These are phyloP conservation scores for Saturnispora mendoncae DNA, from an alignment of 805 yeast species.

Conservation along the genomic window DNA sequence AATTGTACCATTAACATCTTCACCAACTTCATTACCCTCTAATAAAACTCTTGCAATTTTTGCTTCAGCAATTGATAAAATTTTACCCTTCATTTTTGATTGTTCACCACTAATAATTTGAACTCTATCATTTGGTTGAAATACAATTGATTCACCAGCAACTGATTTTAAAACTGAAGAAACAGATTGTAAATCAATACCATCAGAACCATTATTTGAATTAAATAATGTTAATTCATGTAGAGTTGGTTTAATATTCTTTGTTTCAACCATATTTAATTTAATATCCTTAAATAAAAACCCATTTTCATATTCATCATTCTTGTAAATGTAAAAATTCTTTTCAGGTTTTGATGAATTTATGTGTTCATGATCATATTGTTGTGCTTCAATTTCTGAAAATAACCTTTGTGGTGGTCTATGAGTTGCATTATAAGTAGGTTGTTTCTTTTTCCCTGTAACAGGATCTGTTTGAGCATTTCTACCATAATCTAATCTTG, in stretches of 20 bases:
- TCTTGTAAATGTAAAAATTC: slow-evolving; percentile 60
- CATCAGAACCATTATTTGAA: slow-evolving; percentile 42
- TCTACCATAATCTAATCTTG: slow-evolving; percentile 86
- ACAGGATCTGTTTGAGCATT: slow-evolving; percentile 25
- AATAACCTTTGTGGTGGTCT: slow-evolving; percentile 84
- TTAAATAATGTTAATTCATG: slow-evolving; percentile 82
- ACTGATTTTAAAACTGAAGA: slow-evolving; percentile 76
- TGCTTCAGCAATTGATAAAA: slow-evolving; percentile 52
- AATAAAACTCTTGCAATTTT: slow-evolving; percentile 44
- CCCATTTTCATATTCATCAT: slow-evolving; percentile 87
- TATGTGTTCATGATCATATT: slow-evolving; percentile 67
- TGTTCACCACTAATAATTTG: slow-evolving; percentile 92
- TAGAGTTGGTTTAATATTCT: slow-evolving; percentile 71
- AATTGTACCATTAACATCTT: slow-evolving; percentile 41
- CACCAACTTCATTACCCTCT: slow-evolving; percentile 45
- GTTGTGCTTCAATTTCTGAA: slow-evolving; percentile 80
- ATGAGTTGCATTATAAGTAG: slow-evolving; percentile 46
- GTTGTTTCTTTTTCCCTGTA: slow-evolving; percentile 30
- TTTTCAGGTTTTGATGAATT: slow-evolving; percentile 53
- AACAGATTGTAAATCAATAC: slow-evolving; percentile 79
- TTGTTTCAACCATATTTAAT: slow-evolving; percentile 70
- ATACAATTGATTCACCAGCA: slow-evolving; percentile 45
- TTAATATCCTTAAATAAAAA: slow-evolving; percentile 80
- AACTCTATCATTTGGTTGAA: slow-evolving; percentile 91
- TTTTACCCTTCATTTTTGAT: slow-evolving; percentile 77